phyloP scores from a whole-genome alignment of 768 basidiomycete genomes.

The Antrodiella citrinella region DNA sequence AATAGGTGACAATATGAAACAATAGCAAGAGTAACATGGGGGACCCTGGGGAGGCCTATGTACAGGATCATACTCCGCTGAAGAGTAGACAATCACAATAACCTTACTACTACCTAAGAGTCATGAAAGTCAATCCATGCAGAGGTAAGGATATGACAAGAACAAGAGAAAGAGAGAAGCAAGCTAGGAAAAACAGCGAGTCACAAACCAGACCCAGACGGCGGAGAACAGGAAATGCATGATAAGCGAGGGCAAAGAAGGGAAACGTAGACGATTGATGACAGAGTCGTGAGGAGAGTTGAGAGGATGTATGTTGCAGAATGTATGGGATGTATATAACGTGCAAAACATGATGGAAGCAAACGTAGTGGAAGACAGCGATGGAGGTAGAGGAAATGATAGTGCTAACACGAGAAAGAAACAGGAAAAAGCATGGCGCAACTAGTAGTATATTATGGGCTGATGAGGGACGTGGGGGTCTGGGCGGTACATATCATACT shows the following conservation, averaged over 20 bases:
- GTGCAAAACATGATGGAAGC: conserved; percentile 22
- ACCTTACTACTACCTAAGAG: too few relatives aligned
- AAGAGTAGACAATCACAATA: too few relatives aligned
- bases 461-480: conserved; percentile 34
- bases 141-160: too few relatives aligned
- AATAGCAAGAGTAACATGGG: too few relatives aligned
- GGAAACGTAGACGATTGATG: neutral
- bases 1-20: too few relatives aligned
- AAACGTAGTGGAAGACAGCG: conserved; percentile 10
- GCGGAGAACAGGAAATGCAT: neutral
- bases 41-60: too few relatives aligned
- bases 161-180: neutral
- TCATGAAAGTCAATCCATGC: too few relatives aligned
- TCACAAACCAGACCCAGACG: too few relatives aligned
- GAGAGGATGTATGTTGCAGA: neutral
- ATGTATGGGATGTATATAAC: neutral
- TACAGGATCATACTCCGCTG: too few relatives aligned
- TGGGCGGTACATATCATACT: conserved; percentile 57
- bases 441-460: conserved; percentile 50
- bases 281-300: neutral
- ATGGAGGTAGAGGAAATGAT: neutral
- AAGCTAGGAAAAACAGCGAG: neutral
- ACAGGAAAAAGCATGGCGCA: conserved; percentile 10
- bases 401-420: conserved; percentile 2
- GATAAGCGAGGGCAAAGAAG: neutral